Conservation (phyloP, 192 early-diverging fungal species). For the Coemansia sp. region DNA sequence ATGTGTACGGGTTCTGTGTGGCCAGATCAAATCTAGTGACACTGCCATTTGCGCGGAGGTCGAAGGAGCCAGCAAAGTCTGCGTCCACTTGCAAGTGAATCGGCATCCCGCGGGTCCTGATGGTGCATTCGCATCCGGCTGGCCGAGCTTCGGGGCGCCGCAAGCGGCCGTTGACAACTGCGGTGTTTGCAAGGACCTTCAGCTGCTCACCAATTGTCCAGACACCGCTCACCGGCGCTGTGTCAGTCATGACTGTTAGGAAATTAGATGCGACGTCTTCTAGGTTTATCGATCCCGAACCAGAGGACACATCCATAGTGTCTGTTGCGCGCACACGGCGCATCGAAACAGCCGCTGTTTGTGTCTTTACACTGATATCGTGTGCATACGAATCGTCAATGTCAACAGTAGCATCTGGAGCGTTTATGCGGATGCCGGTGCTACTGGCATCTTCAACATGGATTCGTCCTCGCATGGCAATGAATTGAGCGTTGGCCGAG, state of each 20-base stretch:
- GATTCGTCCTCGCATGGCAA: constrained; percentile 17
- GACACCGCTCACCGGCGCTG: constrained; percentile 17
- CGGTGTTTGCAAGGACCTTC: constrained; percentile 12
- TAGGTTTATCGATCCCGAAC: constrained; percentile 7
- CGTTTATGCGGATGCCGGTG: constrained; percentile 9
- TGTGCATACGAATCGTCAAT: neutral
- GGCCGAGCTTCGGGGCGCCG: neutral
- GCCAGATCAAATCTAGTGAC: constrained; percentile 20
- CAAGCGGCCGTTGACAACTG: constrained; percentile 23
- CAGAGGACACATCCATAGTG: neutral
- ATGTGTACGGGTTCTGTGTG: neutral
- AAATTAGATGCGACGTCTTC: constrained; percentile 9
- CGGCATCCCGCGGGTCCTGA: constrained; percentile 23
- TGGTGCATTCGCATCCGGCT: neutral
- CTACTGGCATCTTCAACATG: neutral
- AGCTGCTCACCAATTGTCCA: constrained; percentile 18
- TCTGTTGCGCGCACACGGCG: neutral
- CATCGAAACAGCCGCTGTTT: neutral
- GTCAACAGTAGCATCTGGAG: constrained; percentile 8
- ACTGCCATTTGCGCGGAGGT: constrained; percentile 25
- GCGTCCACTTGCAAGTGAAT: constrained; percentile 18
- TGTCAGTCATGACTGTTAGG: constrained; percentile 13
- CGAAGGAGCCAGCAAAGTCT: constrained; percentile 25
- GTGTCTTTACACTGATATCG: constrained; percentile 1
- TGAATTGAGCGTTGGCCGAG: constrained; percentile 13